Conservation (phyloP, 306 rosid genomes). For the Inga laurina region DNA sequence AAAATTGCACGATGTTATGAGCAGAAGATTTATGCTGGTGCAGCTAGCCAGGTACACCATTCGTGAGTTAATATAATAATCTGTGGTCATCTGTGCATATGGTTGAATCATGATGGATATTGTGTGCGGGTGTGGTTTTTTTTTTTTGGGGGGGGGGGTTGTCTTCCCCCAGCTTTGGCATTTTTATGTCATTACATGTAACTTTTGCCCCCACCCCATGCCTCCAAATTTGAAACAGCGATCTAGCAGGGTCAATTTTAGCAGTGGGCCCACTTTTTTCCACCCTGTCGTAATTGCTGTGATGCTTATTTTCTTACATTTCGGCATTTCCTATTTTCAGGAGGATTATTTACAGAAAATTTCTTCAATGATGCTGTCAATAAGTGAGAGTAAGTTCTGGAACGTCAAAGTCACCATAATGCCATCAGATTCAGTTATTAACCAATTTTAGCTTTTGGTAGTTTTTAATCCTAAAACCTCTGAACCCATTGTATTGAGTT, state of each 20-base stretch:
- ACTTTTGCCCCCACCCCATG: not conserved
- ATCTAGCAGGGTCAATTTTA: not conserved
- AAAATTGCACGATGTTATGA: conserved; percentile 54
- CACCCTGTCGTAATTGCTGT: not conserved
- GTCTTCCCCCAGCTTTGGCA: not conserved
- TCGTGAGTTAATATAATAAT: not conserved
- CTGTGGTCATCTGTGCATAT: not conserved
- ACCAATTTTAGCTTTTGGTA: not conserved
- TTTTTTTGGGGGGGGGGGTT: not conserved
- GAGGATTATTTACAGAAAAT: conserved; percentile 16
- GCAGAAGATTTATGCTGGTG: conserved; percentile 50
- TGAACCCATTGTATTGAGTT: not conserved
- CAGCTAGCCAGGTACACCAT: conserved; percentile 47
- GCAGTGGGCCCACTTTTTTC: not conserved
- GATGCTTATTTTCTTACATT: not conserved
- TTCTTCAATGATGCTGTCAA: not conserved
- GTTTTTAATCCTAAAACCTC: conserved; percentile 28
- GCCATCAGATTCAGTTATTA: conserved; percentile 38
- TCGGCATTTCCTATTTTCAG: conserved; percentile 2
- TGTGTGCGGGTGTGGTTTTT: too few relatives aligned
- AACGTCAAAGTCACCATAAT: conserved; percentile 25
- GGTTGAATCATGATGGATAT: not conserved
- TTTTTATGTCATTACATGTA: not conserved
- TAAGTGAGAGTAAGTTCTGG: conserved; percentile 43
- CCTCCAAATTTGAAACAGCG: not conserved